phyloP scores from a whole-genome alignment of 768 basidiomycete species.

The Leccinum rimulosum region DNA sequence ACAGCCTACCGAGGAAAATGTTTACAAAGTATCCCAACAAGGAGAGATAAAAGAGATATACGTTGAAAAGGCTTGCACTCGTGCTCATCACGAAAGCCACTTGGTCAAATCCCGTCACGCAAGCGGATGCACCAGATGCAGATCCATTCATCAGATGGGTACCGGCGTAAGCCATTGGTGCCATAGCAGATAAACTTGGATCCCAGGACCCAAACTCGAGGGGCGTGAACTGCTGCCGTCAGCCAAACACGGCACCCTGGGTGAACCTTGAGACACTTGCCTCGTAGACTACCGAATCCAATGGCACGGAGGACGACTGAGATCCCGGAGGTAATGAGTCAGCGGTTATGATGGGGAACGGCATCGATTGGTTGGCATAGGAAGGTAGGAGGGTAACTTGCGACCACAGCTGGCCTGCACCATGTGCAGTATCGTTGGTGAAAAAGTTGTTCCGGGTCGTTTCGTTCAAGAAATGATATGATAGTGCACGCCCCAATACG shows the following conservation, averaged over 20 bases:
- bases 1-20: constrained; percentile 43
- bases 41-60: constrained; percentile 19
- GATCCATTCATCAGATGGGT: constrained; percentile 59
- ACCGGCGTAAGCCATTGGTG: constrained; percentile 61
- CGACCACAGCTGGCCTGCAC: constrained; percentile 74
- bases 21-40: not conserved
- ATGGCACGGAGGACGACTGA: constrained; percentile 37
- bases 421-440: constrained; percentile 56
- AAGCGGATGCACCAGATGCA: constrained; percentile 53
- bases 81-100: constrained; percentile 72
- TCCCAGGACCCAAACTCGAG: constrained; percentile 75
- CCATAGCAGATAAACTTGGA: constrained; percentile 67
- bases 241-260: not conserved
- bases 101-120: constrained; percentile 75
- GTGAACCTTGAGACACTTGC: constrained; percentile 33
- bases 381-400: constrained; percentile 48
- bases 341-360: constrained; percentile 66
- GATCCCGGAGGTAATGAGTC: constrained; percentile 51
- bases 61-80: constrained; percentile 69
- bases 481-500: constrained; percentile 60
- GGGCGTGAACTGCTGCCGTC: constrained; percentile 47
- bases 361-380: constrained; percentile 49
- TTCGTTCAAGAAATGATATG: constrained; percentile 72
- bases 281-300: constrained; percentile 55
- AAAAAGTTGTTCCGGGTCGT: constrained; percentile 60